These are phyloP conservation scores for Ananas comosus DNA, from an alignment of 176 grass and related monocot species.

Conservation along the genomic window DNA sequence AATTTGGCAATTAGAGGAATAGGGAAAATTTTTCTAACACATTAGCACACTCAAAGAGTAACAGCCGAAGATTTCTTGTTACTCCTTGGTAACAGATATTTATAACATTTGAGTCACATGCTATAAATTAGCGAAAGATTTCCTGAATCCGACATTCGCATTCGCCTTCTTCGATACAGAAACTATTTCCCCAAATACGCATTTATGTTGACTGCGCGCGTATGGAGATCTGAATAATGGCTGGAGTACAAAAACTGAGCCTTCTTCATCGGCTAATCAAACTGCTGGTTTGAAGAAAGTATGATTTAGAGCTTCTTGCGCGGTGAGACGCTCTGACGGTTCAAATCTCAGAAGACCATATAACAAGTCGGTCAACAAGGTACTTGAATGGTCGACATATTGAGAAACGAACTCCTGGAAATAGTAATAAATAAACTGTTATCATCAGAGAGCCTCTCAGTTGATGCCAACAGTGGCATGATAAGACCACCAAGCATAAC, in stretches of 20 bases:
- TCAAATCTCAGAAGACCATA: conserved; percentile 60
- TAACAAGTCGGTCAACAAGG: conserved; percentile 45
- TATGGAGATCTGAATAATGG: not conserved
- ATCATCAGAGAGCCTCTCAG: conserved; percentile 1
- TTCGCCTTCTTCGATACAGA: too few relatives aligned
- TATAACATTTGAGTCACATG: too few relatives aligned
- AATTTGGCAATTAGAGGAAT: too few relatives aligned
- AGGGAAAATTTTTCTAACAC: too few relatives aligned
- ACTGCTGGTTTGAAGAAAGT: conserved; percentile 54
- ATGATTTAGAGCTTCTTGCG: conserved; percentile 80
- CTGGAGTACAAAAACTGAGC: not conserved
- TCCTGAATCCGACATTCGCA: too few relatives aligned
- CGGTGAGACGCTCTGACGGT: conserved; percentile 63
- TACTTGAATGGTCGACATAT: conserved; percentile 47
- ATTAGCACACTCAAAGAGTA: too few relatives aligned
- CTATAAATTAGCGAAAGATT: too few relatives aligned
- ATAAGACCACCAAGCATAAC: not conserved
- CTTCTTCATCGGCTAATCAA: conserved; percentile 19
- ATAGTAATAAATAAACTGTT: conserved; percentile 6
- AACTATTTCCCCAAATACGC: too few relatives aligned
- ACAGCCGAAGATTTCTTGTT: too few relatives aligned
- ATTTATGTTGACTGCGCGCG: too few relatives aligned
- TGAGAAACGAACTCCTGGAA: conserved; percentile 61
- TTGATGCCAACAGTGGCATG: not conserved
- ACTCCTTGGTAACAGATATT: too few relatives aligned